These are phyloP conservation scores for Helicostylum pulchrum DNA, from an alignment of 192 early-diverging fungal species.

Conservation along the genomic window DNA sequence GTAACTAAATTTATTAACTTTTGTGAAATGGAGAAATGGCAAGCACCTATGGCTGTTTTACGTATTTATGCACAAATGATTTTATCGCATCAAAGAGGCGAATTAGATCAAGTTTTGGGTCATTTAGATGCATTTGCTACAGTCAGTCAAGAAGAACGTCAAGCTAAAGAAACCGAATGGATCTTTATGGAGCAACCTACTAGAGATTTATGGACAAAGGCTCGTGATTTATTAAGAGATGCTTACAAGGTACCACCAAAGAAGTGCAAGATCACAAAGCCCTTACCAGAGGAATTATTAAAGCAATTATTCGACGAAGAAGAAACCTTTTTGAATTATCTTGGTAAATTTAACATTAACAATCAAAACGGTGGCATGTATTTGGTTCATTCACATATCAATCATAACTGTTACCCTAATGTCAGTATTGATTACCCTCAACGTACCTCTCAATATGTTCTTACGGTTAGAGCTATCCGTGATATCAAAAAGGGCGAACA, in stretches of 20 bases:
- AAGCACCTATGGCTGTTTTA: constrained; percentile 45
- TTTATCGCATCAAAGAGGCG: constrained; percentile 45
- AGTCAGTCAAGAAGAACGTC: constrained; percentile 51
- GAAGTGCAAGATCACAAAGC: constrained; percentile 46
- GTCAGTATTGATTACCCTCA: constrained; percentile 50
- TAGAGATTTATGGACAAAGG: constrained; percentile 41
- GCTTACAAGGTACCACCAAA: constrained; percentile 47
- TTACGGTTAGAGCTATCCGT: constrained; percentile 50
- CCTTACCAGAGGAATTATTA: constrained; percentile 43
- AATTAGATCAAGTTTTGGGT: constrained; percentile 38
- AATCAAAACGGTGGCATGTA: constrained; percentile 64
- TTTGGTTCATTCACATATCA: constrained; percentile 55
- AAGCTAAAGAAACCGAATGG: constrained; percentile 55
- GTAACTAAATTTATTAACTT: constrained; percentile 42
- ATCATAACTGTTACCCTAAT: constrained; percentile 56
- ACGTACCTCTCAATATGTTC: constrained; percentile 46
- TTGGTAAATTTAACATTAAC: constrained; percentile 61
- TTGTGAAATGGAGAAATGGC: constrained; percentile 43
- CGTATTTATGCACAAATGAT: constrained; percentile 46
- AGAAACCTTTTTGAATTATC: constrained; percentile 50
- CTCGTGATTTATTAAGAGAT: constrained; percentile 38
- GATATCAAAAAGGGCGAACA: constrained; percentile 58
- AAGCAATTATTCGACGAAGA: constrained; percentile 47
- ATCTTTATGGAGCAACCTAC: constrained; percentile 50
- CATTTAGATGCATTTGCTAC: constrained; percentile 55